These are phyloP conservation scores for Zopfochytrium polystomum DNA, from an alignment of 371 early-diverging fungal species.

Conservation along the genomic window DNA sequence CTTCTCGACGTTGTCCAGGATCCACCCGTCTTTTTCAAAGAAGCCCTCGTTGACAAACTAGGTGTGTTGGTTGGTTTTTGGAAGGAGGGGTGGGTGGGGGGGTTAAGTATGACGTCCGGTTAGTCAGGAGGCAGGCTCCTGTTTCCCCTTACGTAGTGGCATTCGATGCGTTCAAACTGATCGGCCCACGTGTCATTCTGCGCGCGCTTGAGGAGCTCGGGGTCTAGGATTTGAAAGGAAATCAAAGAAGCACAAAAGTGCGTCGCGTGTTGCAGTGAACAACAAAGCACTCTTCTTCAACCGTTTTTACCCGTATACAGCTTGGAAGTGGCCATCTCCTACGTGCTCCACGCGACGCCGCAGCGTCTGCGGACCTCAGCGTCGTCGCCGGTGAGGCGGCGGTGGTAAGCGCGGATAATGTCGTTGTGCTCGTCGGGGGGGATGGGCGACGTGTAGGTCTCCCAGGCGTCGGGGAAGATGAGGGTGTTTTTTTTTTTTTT, in stretches of 20 bases:
- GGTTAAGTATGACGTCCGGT: too few species aligned
- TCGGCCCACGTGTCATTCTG: constrained; percentile 58
- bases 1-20: too few species aligned
- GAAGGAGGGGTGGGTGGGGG: not conserved
- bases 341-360: too few species aligned
- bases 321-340: constrained; percentile 48
- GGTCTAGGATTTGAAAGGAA: constrained; percentile 51
- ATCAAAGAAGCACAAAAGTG: constrained; percentile 27
- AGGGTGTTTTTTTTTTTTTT: too few species aligned
- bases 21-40: too few species aligned
- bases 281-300: not conserved
- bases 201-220: too few species aligned
- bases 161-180: constrained; percentile 65
- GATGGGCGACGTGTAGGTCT: constrained; percentile 55
- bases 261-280: too few species aligned
- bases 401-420: too few species aligned
- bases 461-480: constrained; percentile 63
- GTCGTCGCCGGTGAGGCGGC: too few species aligned
- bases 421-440: constrained; percentile 58
- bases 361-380: too few species aligned
- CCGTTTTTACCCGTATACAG: constrained; percentile 58
- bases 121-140: constrained; percentile 1
- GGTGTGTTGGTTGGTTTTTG: constrained; percentile 43
- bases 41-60: too few species aligned
- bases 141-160: constrained; percentile 42